phyloP scores from a whole-genome alignment of 2,329 filamentous ascomycete species.

The Penicillium italicum region DNA sequence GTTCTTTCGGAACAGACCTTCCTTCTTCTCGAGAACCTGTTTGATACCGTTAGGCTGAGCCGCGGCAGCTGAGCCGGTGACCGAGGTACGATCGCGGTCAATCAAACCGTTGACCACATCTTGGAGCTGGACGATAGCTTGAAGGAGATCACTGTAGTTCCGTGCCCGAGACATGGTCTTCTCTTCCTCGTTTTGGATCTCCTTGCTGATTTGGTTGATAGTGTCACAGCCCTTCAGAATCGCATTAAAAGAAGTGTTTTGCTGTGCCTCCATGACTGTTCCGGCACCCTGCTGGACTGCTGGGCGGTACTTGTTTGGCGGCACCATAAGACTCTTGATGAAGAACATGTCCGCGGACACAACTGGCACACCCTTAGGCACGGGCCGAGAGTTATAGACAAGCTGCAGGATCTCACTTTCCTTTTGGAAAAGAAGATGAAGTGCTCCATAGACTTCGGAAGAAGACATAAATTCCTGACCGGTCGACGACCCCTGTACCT shows the following conservation, averaged over 20 bases:
- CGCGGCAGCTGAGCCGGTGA: conserved; percentile 72
- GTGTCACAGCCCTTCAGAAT: conserved; percentile 73
- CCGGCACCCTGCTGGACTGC: conserved; percentile 77
- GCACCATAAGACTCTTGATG: conserved; percentile 77
- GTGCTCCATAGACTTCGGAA: conserved; percentile 74
- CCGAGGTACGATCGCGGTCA: conserved; percentile 80
- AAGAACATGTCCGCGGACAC: conserved; percentile 93
- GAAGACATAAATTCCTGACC: conserved; percentile 74
- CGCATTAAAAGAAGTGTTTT: conserved; percentile 82
- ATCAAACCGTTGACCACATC: conserved; percentile 90
- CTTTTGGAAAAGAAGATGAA: conserved; percentile 77
- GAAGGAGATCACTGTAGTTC: conserved; percentile 72
- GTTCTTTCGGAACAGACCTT: conserved; percentile 95
- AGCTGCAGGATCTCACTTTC: conserved; percentile 79
- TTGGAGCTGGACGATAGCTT: conserved; percentile 78
- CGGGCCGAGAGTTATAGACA: conserved; percentile 75
- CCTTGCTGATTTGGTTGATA: conserved; percentile 70
- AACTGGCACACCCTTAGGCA: conserved; percentile 53
- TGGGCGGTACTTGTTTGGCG: conserved; percentile 87
- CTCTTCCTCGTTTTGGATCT: conserved; percentile 55
- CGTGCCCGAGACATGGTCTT: conserved; percentile 50
- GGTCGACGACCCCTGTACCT: conserved; percentile 39
- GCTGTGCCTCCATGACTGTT: conserved; percentile 79
- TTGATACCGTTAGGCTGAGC: conserved; percentile 92
- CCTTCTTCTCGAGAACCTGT: conserved; percentile 97